Base-by-base conservation (phyloP, 1,284 basidiomycete genomes). In the Malassezia dermatis region DNA sequence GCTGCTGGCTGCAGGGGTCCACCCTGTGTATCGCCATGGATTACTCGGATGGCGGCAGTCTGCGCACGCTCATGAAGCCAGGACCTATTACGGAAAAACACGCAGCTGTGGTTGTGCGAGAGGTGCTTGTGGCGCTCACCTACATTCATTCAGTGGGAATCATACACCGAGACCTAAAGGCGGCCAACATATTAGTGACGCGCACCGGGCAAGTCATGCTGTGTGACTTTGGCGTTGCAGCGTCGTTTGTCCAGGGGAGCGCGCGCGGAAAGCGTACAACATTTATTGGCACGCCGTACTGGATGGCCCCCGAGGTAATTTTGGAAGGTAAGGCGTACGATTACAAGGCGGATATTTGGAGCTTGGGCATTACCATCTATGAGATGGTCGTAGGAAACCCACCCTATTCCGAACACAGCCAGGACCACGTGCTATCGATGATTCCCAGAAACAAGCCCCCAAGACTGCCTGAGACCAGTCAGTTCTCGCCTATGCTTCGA, bases 1-100 rank as follows among this genome's bases (percentile, higher is more conserved):
- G 90, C 21, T 95, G 91, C 76, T 86, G 88, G 78, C 82, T 95
- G 71, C 86, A 93, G 72, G 90, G 90, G 0, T 86, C 89, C 24
- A 86, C 88, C 48, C 86, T 98, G 5, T 99, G 94, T 90, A 98
- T 98, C 64, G 89, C 87, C 35, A 98, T 99, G 94, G 94, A 99
- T 76, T 86, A 86, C 71, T 94, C 94, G 6, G 85, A 89, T 62
- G 94, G 93, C 3, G 94, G 94, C 8, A 94, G 89, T 69, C 88
- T 96, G 10, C 81, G 89, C 44, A 89, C 89, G 0, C 79, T 98
- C 63, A 80, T 81, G 63, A 86, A 84, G 65, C 84, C 86, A 31
- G 85, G 85, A 5, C 77, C 67, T 10, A 71, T 98, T 40, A 88
- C 93, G 71, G 94, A 99, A 77, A 83, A 83, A 69, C 91, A 89